Conservation (phyloP, 2,329 filamentous ascomycete genomes). For the Fragosphaeria purpurea region DNA sequence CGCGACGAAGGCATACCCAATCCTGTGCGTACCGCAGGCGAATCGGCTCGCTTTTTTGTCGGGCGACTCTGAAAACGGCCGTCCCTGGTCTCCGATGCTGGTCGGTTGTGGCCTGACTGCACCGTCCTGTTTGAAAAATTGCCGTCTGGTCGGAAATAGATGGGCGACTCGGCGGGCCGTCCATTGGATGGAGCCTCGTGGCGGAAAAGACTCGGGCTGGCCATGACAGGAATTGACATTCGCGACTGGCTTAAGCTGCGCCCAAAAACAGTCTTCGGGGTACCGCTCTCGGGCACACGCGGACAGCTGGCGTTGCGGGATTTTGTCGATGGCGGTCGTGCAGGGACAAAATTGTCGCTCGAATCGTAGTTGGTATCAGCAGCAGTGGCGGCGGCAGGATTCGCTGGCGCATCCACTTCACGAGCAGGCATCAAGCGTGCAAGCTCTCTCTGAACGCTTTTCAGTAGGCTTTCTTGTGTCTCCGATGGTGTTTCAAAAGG, state of each 20-base stretch:
- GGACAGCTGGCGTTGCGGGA: conserved; percentile 26
- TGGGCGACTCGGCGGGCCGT: not conserved
- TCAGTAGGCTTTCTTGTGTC: no score
- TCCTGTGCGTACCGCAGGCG: no score
- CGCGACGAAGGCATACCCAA: no score
- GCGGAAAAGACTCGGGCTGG: conserved; percentile 19
- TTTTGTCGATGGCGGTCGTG: conserved; percentile 23
- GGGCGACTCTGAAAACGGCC: no score
- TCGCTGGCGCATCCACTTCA: no score
- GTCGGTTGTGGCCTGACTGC: not conserved
- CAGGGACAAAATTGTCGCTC: not conserved
- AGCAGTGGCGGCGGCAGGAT: no score
- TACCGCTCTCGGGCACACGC: not conserved
- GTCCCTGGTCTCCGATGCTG: not conserved
- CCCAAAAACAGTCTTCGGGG: not conserved
- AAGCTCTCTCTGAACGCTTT: not conserved
- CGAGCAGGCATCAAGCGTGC: no score
- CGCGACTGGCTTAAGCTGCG: conserved; percentile 5
- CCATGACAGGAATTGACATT: conserved; percentile 17
- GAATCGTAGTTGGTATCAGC: no score
- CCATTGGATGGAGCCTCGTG: not conserved
- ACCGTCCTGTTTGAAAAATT: not conserved
- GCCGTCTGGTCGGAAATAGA: conserved; percentile 3
- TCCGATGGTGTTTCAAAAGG: no score
- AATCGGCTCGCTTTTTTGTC: not conserved